phyloP scores from a whole-genome alignment of 2,329 filamentous ascomycete species.

The Colletotrichum sp. region DNA sequence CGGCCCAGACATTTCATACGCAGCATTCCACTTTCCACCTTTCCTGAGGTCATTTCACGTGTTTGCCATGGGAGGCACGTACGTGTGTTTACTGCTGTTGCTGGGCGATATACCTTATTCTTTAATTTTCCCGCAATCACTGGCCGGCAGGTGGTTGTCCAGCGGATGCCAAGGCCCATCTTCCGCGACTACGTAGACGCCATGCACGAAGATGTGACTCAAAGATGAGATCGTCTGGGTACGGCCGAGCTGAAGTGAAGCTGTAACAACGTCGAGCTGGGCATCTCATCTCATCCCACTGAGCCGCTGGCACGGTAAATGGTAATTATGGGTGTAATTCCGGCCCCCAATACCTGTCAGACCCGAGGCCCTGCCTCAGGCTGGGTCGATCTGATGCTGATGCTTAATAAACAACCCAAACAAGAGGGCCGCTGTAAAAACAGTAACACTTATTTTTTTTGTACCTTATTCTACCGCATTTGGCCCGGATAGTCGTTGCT shows the following conservation, averaged over 20 bases:
- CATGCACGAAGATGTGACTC: neutral
- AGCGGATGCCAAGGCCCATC: neutral
- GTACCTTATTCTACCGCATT: neutral
- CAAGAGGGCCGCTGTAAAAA: neutral
- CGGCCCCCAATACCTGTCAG: neutral
- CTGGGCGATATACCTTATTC: neutral
- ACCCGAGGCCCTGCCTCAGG: neutral
- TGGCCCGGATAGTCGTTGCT: neutral
- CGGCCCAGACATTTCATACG: neutral
- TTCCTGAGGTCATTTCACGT: slow-evolving; percentile 2
- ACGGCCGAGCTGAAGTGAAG: neutral
- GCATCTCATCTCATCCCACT: neutral
- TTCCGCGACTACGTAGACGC: neutral
- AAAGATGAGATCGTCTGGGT: neutral
- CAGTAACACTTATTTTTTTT: neutral
- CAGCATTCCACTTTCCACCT: slow-evolving; percentile 16
- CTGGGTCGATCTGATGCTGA: neutral
- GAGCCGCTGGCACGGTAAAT: neutral
- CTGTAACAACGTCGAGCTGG: neutral
- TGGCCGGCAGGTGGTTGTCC: neutral
- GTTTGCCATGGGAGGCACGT: neutral
- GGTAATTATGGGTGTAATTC: neutral
- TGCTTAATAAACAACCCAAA: neutral
- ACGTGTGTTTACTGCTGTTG: neutral
- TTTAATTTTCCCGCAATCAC: neutral